A percentile compares a stretch with the other conserved stretches of the same genome.
These are phyloP conservation scores for Auricularia cornea DNA, from an alignment of 768 basidiomycete species.

Conservation along the genomic window DNA sequence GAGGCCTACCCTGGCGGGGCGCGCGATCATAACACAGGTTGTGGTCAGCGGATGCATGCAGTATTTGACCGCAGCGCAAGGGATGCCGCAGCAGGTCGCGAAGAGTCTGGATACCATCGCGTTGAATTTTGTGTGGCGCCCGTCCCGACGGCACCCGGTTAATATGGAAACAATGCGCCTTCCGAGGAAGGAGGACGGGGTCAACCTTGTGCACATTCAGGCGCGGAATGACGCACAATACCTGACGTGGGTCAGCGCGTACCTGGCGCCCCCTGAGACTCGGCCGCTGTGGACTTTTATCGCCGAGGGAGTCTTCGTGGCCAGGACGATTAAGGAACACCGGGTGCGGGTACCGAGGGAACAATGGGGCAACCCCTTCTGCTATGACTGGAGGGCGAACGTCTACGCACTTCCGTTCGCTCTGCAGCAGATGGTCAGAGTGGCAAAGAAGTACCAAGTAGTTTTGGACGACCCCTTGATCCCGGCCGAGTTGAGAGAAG, in stretches of 20 bases:
- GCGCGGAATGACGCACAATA: too few relatives aligned
- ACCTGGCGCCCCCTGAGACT: not conserved
- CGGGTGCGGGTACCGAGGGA: not conserved
- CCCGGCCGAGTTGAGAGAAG: not conserved
- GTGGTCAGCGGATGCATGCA: too few relatives aligned
- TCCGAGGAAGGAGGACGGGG: not conserved
- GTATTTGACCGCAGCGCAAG: too few relatives aligned
- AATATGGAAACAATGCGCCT: not conserved
- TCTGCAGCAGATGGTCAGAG: not conserved
- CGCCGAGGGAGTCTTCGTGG: not conserved
- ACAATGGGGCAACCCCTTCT: not conserved
- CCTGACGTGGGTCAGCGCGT: not conserved
- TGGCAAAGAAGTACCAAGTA: not conserved
- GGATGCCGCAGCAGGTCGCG: too few relatives aligned
- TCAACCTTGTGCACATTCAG: not conserved
- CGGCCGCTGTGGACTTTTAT: not conserved
- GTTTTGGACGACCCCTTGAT: not conserved
- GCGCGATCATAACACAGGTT: too few relatives aligned
- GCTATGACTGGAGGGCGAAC: not conserved
- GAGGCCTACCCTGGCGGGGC: too few relatives aligned
- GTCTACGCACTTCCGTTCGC: not conserved
- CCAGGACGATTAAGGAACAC: not conserved
- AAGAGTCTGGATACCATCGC: too few relatives aligned
- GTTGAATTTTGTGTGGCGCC: slow-evolving; percentile 5
- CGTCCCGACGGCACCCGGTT: not conserved